Evolutionary conservation across 352 stramenopile genomes (phyloP).

Genomic region (Poterioochromonas sp.): DNA sequence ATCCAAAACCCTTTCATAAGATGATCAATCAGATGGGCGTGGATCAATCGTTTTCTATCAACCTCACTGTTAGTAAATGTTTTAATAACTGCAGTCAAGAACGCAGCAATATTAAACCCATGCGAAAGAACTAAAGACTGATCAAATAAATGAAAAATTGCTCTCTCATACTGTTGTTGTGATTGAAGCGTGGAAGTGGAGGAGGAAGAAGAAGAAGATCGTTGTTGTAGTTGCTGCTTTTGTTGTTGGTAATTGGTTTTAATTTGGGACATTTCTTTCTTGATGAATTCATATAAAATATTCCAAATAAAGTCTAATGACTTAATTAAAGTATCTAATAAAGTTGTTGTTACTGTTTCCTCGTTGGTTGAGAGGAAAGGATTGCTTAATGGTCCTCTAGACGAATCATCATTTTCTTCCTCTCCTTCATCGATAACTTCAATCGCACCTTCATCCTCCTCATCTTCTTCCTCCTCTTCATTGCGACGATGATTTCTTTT

Average conservation of each 20-base stretch:
- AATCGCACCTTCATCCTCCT: too few relatives aligned
- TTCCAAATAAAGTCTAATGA: background rate
- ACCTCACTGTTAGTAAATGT: background rate
- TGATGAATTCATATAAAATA: background rate
- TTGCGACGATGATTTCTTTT: too few relatives aligned
- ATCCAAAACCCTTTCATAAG: background rate
- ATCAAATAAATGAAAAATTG: background rate
- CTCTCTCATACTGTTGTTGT: too few relatives aligned
- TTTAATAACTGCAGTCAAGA: background rate
- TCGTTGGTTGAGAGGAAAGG: too few relatives aligned
- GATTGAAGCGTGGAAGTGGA: background rate
- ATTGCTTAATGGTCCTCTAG: too few relatives aligned
- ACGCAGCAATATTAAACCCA: background rate
- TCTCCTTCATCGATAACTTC: too few relatives aligned
- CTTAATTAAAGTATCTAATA: background rate
- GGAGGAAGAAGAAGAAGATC: background rate
- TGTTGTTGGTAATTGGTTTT: too few relatives aligned
- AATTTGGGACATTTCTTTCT: too few relatives aligned
- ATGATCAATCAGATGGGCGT: background rate
- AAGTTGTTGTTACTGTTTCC: too few relatives aligned
- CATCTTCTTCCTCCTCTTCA: too few relatives aligned
- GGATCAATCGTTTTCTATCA: constrained; percentile 6
- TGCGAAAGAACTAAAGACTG: background rate
- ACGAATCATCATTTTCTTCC: too few relatives aligned
- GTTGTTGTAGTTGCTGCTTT: background rate